These are phyloP conservation scores for Chenopodium suecicum DNA, from an alignment of 148 eudicot species.

Conservation along the genomic window DNA sequence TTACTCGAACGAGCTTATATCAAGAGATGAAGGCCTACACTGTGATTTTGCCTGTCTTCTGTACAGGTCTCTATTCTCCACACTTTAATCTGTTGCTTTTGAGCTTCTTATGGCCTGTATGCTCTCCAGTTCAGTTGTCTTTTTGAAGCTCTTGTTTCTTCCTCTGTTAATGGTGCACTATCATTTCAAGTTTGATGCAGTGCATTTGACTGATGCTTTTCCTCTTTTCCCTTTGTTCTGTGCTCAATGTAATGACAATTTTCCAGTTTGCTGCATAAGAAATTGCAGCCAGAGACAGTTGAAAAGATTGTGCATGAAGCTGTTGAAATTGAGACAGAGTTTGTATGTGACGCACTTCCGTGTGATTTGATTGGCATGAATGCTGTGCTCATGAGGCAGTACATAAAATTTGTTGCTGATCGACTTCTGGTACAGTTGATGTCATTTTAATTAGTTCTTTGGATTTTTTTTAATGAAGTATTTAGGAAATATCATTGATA, in stretches of 20 bases:
- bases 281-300: conserved; percentile 42
- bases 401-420: conserved; percentile 80
- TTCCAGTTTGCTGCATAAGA: conserved; percentile 48
- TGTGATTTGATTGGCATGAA: conserved; percentile 89
- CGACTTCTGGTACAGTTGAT: conserved; percentile 55
- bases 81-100: neutral
- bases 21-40: conserved; percentile 86
- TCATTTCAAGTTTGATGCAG: neutral
- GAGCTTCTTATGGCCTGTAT: neutral
- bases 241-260: conserved; percentile 9
- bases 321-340: conserved; percentile 74
- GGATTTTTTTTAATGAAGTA: neutral
- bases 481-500: neutral
- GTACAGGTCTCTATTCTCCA: conserved; percentile 44
- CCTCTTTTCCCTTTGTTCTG: neutral
- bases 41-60: conserved; percentile 83
- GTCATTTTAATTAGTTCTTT: neutral
- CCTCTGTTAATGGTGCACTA: neutral
- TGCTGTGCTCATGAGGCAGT: conserved; percentile 68
- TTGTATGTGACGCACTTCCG: conserved; percentile 81
- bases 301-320: conserved; percentile 68
- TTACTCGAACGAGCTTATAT: conserved; percentile 85
- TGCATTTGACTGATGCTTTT: neutral
- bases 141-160: neutral
- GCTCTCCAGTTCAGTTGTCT: neutral